Evolutionary conservation across 2,329 filamentous ascomycete genomes (phyloP).

Genomic region (Pseudogymnoascus sp.): DNA sequence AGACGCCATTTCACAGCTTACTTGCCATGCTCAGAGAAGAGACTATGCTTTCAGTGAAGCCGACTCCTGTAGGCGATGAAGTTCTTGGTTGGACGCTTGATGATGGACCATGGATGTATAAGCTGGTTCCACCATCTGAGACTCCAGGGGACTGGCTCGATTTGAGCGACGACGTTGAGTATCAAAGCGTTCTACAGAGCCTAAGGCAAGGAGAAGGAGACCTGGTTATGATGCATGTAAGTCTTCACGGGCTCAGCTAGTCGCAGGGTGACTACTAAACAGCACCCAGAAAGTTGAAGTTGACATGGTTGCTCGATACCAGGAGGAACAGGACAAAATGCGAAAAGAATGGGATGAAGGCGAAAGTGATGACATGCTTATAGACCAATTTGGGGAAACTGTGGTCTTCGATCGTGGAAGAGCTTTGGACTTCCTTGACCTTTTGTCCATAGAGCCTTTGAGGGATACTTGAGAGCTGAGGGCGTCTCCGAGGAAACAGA

Average conservation of each 20-base stretch:
- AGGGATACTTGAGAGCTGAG: background rate
- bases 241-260: background rate
- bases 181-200: background rate
- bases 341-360: background rate
- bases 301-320: background rate
- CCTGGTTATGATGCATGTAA: background rate
- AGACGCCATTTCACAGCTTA: slow-evolving; percentile 13
- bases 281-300: background rate
- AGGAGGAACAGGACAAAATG: background rate
- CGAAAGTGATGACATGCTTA: background rate
- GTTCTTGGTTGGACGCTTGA: slow-evolving; percentile 17
- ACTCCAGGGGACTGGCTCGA: background rate
- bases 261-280: background rate
- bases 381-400: background rate
- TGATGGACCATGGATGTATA: slow-evolving; percentile 22
- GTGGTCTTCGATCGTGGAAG: background rate
- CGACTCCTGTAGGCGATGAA: background rate
- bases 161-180: background rate
- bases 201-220: background rate
- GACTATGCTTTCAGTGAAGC: slow-evolving; percentile 14
- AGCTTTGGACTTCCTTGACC: background rate
- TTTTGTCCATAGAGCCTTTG: background rate
- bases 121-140: slow-evolving; percentile 3
- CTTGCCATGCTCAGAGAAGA: slow-evolving; percentile 15
- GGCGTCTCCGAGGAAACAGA: background rate